A percentile compares a stretch with the other conserved stretches of the same genome.
Evolutionary conservation across 352 stramenopile species (phyloP).

Genomic region (Globisporangium ultimum): DNA sequence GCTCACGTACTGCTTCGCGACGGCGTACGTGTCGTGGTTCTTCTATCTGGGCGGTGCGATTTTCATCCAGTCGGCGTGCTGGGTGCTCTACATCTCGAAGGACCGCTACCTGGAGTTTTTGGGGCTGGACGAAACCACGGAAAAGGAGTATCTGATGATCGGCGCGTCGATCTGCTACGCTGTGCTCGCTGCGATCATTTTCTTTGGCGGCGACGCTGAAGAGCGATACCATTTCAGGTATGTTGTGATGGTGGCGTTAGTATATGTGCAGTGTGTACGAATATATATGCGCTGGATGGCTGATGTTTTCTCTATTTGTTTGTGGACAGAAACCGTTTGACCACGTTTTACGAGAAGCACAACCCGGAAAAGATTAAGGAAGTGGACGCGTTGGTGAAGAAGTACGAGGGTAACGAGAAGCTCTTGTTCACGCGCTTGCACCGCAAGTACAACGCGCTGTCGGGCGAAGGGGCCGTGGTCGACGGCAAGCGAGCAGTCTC

Average conservation of each 20-base stretch:
- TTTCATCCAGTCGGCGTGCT: constrained; percentile 50
- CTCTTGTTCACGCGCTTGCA: constrained; percentile 72
- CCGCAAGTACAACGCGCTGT: constrained; percentile 76
- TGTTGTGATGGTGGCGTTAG: constrained; percentile 8
- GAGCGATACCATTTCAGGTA: constrained; percentile 45
- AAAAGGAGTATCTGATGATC: constrained; percentile 45
- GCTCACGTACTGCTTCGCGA: constrained; percentile 42
- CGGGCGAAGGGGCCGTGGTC: constrained; percentile 16
- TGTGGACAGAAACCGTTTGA: constrained; percentile 23
- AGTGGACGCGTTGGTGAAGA: constrained; percentile 60
- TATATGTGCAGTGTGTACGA: background rate
- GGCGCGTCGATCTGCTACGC: constrained; percentile 43
- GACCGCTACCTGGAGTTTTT: constrained; percentile 24
- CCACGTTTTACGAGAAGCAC: constrained; percentile 71
- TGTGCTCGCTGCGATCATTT: constrained; percentile 39
- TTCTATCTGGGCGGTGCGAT: constrained; percentile 41
- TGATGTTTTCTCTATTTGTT: background rate
- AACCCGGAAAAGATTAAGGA: constrained; percentile 65
- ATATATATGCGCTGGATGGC: background rate
- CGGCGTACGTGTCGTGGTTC: constrained; percentile 33
- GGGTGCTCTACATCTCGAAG: constrained; percentile 48
- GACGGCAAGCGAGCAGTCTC: constrained; percentile 24
- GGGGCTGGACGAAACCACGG: constrained; percentile 27
- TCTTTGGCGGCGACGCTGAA: constrained; percentile 39
- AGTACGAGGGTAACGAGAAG: constrained; percentile 79